Evolutionary conservation across 2,329 filamentous ascomycete genomes (phyloP).

Genomic region (Kalmusia sp.): DNA sequence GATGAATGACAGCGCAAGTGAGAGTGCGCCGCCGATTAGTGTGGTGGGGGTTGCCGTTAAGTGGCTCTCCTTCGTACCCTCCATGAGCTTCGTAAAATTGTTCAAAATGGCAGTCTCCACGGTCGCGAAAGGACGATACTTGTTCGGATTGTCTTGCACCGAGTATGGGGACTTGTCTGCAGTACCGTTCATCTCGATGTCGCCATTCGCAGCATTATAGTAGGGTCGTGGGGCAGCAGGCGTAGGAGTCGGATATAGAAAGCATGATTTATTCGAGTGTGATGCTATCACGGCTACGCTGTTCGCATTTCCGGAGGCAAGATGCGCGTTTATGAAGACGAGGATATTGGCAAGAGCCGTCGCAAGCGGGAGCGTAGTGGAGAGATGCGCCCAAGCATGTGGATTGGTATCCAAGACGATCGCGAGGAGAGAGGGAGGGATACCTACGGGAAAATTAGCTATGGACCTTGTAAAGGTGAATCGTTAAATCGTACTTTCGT

Average conservation of each 20-base stretch:
- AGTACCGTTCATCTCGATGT: slow-evolving; percentile 36
- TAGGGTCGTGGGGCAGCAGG: slow-evolving; percentile 23
- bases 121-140: slow-evolving; percentile 89
- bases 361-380: slow-evolving; percentile 77
- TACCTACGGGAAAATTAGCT: slow-evolving; percentile 48
- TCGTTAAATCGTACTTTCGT: slow-evolving; percentile 33
- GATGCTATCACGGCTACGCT: slow-evolving; percentile 91
- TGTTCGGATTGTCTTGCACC: slow-evolving; percentile 69
- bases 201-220: slow-evolving; percentile 29
- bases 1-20: slow-evolving; percentile 86
- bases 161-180: slow-evolving; percentile 25
- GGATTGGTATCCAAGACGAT: slow-evolving; percentile 97
- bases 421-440: slow-evolving; percentile 81
- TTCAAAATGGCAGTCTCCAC: slow-evolving; percentile 81
- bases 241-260: slow-evolving; percentile 77
- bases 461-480: slow-evolving; percentile 8
- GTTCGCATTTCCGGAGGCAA: slow-evolving; percentile 92
- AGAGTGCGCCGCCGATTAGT: slow-evolving; percentile 88
- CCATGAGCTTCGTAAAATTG: slow-evolving; percentile 77
- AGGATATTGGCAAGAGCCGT: slow-evolving; percentile 87
- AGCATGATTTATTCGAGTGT: slow-evolving; percentile 83
- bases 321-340: slow-evolving; percentile 95
- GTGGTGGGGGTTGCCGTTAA: slow-evolving; percentile 77
- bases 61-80: slow-evolving; percentile 67
- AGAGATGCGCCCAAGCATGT: slow-evolving; percentile 85